These are phyloP conservation scores for Pseudotulostoma volvatum DNA, from an alignment of 495 filamentous ascomycete genomes.

Conservation along the genomic window DNA sequence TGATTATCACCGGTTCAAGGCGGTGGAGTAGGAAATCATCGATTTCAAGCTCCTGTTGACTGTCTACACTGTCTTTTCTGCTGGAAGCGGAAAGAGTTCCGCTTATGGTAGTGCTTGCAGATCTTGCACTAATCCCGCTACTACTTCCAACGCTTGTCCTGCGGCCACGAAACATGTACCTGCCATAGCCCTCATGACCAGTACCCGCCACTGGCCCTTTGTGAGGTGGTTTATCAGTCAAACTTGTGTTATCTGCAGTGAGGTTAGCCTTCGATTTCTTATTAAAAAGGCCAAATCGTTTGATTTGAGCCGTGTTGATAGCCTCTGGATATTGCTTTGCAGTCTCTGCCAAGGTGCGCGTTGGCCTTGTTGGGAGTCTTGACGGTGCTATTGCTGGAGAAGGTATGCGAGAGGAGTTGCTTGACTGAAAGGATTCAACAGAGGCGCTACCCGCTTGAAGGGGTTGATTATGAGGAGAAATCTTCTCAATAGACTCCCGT, in stretches of 20 bases:
- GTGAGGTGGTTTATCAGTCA: slow-evolving; percentile 37
- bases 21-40: slow-evolving; percentile 61
- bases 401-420: slow-evolving; percentile 18
- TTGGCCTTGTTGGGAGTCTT: slow-evolving; percentile 16
- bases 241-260: slow-evolving; percentile 16
- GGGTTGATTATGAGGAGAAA: slow-evolving; percentile 5
- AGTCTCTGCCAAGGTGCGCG: slow-evolving; percentile 15
- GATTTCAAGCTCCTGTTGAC: slow-evolving; percentile 35
- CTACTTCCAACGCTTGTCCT: slow-evolving; percentile 32
- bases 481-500: slow-evolving; percentile 25
- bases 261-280: slow-evolving; percentile 53
- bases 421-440: slow-evolving; percentile 23
- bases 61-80: slow-evolving; percentile 37
- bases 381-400: slow-evolving; percentile 26
- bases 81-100: slow-evolving; percentile 28
- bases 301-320: slow-evolving; percentile 18
- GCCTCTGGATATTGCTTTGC: slow-evolving; percentile 11
- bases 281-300: slow-evolving; percentile 62
- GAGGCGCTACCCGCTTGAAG: slow-evolving; percentile 19
- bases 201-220: slow-evolving; percentile 88
- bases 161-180: slow-evolving; percentile 39
- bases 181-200: slow-evolving; percentile 90
- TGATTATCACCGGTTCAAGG: slow-evolving; percentile 75
- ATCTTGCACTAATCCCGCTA: slow-evolving; percentile 30
- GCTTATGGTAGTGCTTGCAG: slow-evolving; percentile 39